Evolutionary conservation across 805 yeast species (phyloP), one percentile per base, ranked within the genome.

Genomic region (Pichia thaimueangensis): DNA sequence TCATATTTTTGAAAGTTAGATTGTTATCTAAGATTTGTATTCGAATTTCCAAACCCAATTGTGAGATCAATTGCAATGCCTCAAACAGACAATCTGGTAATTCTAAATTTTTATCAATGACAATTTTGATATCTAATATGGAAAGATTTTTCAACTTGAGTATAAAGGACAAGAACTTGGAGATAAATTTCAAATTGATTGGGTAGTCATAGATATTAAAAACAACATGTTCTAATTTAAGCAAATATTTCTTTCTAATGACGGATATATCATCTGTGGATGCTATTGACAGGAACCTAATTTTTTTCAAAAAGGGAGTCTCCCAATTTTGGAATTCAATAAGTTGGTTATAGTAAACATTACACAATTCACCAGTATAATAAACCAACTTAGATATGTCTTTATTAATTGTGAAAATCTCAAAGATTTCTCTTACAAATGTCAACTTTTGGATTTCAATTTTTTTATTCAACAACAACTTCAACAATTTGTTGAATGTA

Each of bases 1-100:
- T 33, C 45, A 42, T 37, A 23, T 37, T 42, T 33, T 42, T 31
- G 10, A n/a, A 33, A 5, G 42, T 37, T 11, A 42, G 21, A 38
- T 37, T 30, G 30, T 42, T 42, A 28, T 42, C 45, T 10, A 42
- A 13, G 3, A 42, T 37, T 17, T 37, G 3, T n/a, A 42, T 37
- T 16, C 13, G 15, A 11, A 34, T 29, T n/a, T 28, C 15, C 5
- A 37, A 16, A 13, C 20, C 29, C 6, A 28, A 36, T 2, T 5
- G 9, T 2, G 39, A 28, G 10, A 42, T 12, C 24, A 28, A 20
- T 9, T 27, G 25, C 10, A 42, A 32, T 12, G 39, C 35, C 9
- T 33, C 39, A 21, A 37, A 22, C 13, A 42, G 19, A 28, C 31
- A 42, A 6, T 27, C 7, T 1, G 42, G 42, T 23, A 42, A 27